Evolutionary conservation across 345 rosid species (phyloP), one percentile per base, ranked within the genome.

Genomic region (Lagerstroemia speciosa): DNA sequence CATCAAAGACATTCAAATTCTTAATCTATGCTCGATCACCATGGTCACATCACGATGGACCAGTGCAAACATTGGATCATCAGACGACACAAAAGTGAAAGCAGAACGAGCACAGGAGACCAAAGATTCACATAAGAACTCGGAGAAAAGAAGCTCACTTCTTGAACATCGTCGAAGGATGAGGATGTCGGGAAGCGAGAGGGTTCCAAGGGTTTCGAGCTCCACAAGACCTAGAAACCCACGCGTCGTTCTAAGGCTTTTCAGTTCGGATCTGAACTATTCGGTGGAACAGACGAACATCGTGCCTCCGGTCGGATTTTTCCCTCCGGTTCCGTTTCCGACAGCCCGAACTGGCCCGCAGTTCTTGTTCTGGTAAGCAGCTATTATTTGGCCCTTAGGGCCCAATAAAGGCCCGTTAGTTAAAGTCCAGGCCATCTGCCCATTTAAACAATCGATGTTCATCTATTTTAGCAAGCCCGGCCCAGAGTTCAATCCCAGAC

Each of bases 121-220:
- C 24, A 1, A 27, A 74, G 31, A 32, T 24, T 36, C 1, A 33
- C 24, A 50, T 0, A 12, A 30, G 12, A 50, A 6, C 24, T 22
- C 22, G 0, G 32, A 17, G 29, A 31, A 22, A 67, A n/a, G 32
- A n/a, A 40, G 69, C 72, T 78, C 70, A 83, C 83, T 83, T 83
- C 70, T 80, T 83, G 78, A 83, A 83, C 86, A 83, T 83, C 26
- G 62, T 74, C 69, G 61, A 33, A 60, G 50, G 67, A 57, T 57
- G 27, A 15, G n/a, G 22, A 36, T 45, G 34, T 4, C 16, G 55
- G 46, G 37, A 38, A 66, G 17, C 11, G 19, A 55, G 64, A n/a
- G 34, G 11, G n/a, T 20, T n/a, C n/a, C 12, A 43, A 61, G 57
- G 37, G 69, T 32, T 63, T 73, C 52, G 57, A 38, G 41, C 53